Conservation (phyloP, 768 basidiomycete species). For the Hortiboletus flavorubellus region DNA sequence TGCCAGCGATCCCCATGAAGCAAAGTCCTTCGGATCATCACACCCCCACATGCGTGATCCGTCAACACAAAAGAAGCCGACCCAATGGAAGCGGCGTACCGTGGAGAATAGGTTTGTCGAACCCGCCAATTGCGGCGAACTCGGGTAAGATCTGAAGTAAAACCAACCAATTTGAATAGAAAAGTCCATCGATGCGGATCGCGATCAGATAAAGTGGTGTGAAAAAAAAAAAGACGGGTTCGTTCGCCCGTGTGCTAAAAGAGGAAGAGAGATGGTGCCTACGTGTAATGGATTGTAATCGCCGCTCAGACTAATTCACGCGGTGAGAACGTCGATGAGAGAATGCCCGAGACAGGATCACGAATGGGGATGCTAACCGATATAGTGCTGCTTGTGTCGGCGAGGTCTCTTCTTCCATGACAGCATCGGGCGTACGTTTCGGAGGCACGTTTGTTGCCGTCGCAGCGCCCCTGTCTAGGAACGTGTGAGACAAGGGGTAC, state of each 20-base stretch:
- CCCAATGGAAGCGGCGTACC: constrained; percentile 33
- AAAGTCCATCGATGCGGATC: background rate
- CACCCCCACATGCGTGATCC: background rate
- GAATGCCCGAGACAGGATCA: background rate
- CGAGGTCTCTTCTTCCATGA: constrained; percentile 85
- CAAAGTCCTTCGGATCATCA: constrained; percentile 57
- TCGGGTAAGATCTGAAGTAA: constrained; percentile 74
- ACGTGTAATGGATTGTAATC: constrained; percentile 91
- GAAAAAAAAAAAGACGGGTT: background rate
- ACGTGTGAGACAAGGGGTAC: background rate
- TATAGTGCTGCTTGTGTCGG: constrained; percentile 87
- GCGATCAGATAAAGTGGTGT: background rate
- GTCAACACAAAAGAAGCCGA: background rate
- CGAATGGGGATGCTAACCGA: constrained; percentile 46
- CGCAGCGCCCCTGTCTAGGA: constrained; percentile 82
- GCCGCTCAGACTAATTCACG: constrained; percentile 66
- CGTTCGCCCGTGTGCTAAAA: constrained; percentile 3
- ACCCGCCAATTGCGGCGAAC: constrained; percentile 94
- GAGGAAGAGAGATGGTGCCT: constrained; percentile 20
- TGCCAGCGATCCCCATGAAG: constrained; percentile 88
- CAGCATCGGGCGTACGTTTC: constrained; percentile 78
- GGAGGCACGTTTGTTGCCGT: constrained; percentile 80
- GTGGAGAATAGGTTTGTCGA: constrained; percentile 85
- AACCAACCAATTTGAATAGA: constrained; percentile 2
- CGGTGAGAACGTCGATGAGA: background rate